These are phyloP conservation scores for Pholiota microspora DNA, from an alignment of 768 basidiomycete species.

Conservation along the genomic window DNA sequence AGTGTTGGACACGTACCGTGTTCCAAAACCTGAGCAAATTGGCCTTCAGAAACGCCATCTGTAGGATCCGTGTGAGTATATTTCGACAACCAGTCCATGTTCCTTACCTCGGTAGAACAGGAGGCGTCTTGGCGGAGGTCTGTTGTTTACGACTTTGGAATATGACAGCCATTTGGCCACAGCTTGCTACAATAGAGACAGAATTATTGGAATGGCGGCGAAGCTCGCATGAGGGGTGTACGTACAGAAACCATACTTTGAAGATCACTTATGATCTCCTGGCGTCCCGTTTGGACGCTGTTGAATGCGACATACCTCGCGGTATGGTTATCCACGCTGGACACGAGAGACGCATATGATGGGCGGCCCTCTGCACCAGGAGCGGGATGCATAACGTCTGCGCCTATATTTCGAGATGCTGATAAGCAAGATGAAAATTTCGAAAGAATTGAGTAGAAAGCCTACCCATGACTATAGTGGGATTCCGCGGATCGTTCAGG, in stretches of 20 bases:
- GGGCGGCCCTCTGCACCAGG: slow-evolving; percentile 76
- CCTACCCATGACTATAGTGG: slow-evolving; percentile 77
- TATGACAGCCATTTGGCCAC: slow-evolving; percentile 56
- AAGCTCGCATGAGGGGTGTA: neutral
- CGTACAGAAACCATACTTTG: slow-evolving; percentile 57
- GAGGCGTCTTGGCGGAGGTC: slow-evolving; percentile 59
- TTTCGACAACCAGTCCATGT: slow-evolving; percentile 19
- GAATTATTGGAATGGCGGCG: neutral
- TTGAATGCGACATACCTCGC: slow-evolving; percentile 66
- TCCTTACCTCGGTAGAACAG: slow-evolving; percentile 70
- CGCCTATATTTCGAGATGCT: slow-evolving; percentile 44
- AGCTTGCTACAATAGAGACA: slow-evolving; percentile 47
- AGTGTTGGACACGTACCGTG: slow-evolving; percentile 11
- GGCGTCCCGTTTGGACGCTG: slow-evolving; percentile 61
- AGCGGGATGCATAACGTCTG: slow-evolving; percentile 82
- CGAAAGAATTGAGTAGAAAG: neutral
- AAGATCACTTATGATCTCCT: slow-evolving; percentile 75
- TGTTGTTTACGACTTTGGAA: slow-evolving; percentile 50
- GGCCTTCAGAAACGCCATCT: slow-evolving; percentile 57
- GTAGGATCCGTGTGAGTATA: slow-evolving; percentile 11
- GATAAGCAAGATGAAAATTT: slow-evolving; percentile 25
- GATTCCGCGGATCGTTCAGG: slow-evolving; percentile 63
- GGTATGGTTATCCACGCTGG: slow-evolving; percentile 67
- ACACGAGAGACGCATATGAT: slow-evolving; percentile 77
- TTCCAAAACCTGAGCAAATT: slow-evolving; percentile 46